phyloP scores from a whole-genome alignment of 2,329 filamentous ascomycete species.

The Cercospora sojina region DNA sequence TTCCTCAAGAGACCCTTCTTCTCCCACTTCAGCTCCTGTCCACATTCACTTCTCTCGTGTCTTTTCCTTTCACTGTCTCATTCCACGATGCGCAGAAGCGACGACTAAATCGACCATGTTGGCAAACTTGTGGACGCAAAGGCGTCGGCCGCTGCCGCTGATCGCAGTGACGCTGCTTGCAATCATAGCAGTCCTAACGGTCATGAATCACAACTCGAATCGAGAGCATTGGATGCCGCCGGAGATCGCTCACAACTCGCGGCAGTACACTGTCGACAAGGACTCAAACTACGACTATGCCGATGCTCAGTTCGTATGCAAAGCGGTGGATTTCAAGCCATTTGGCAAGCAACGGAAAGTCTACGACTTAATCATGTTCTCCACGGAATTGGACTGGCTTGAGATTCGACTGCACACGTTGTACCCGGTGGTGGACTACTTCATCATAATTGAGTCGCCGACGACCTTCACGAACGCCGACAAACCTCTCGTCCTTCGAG shows the following conservation, averaged over 20 bases:
- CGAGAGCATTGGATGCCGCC: constrained; percentile 7
- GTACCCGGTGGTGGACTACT: constrained; percentile 61
- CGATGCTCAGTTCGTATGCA: constrained; percentile 15
- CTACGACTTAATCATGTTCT: constrained; percentile 63
- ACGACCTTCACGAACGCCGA: constrained; percentile 58
- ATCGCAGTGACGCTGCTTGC: not conserved
- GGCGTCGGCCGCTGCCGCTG: constrained; percentile 2
- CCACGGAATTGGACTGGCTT: constrained; percentile 64
- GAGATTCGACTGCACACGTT: constrained; percentile 63
- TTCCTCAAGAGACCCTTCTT: not conserved
- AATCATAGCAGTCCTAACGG: not conserved
- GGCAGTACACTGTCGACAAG: constrained; percentile 5
- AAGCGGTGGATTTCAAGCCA: constrained; percentile 3
- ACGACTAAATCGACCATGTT: not conserved
- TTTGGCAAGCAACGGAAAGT: constrained; percentile 45
- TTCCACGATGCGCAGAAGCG: not conserved
- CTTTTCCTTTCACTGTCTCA: not conserved
- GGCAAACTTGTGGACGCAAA: constrained; percentile 2
- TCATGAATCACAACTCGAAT: constrained; percentile 3
- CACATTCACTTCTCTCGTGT: not conserved
- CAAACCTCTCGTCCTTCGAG: constrained; percentile 56
- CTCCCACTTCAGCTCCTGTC: constrained; percentile 10
- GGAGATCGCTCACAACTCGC: constrained; percentile 2
- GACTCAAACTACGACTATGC: not conserved
- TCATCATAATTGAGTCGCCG: constrained; percentile 60